Percentiles rank a stretch among this genome's conserved stretches.
Conservation (phyloP, 2,329 filamentous ascomycete genomes). For the Cephalotrichum gorgonifer region DNA sequence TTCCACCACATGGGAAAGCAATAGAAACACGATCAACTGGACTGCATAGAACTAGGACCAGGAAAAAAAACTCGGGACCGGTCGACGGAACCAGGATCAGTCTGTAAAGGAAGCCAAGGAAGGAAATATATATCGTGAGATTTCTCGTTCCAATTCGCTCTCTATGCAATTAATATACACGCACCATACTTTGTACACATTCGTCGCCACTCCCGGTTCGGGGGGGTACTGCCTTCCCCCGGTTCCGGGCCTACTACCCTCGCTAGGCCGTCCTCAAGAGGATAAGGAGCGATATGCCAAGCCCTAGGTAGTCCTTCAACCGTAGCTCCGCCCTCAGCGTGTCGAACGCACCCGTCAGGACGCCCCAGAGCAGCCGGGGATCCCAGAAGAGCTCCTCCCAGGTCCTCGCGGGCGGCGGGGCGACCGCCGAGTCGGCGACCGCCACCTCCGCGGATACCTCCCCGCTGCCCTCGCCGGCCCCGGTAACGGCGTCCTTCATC, state of each 20-base stretch:
- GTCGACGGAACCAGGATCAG: too few species aligned
- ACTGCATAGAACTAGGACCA: too few species aligned
- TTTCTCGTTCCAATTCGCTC: constrained; percentile 4
- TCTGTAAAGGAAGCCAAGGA: too few species aligned
- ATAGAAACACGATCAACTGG: too few species aligned
- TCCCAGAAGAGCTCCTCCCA: constrained; percentile 34
- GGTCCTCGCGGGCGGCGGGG: constrained; percentile 12
- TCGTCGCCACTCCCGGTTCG: too few species aligned
- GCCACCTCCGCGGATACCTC: neutral
- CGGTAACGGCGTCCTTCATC: constrained; percentile 15
- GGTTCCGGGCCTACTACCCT: too few species aligned
- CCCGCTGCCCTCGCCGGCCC: constrained; percentile 13
- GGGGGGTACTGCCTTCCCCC: too few species aligned
- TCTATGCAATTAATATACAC: constrained; percentile 4
- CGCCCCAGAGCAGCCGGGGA: constrained; percentile 35
- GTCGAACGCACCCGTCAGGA: constrained; percentile 51
- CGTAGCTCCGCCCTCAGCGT: constrained; percentile 51
- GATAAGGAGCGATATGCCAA: too few species aligned
- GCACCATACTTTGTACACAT: too few species aligned
- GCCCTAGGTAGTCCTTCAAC: constrained; percentile 60
- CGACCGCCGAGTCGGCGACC: constrained; percentile 1
- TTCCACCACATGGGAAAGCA: too few species aligned
- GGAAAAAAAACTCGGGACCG: too few species aligned
- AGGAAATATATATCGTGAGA: constrained; percentile 5
- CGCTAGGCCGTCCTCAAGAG: too few species aligned